Evolutionary conservation across 2,329 filamentous ascomycete genomes (phyloP).

Genomic region (Pseudogymnoascus sp.): DNA sequence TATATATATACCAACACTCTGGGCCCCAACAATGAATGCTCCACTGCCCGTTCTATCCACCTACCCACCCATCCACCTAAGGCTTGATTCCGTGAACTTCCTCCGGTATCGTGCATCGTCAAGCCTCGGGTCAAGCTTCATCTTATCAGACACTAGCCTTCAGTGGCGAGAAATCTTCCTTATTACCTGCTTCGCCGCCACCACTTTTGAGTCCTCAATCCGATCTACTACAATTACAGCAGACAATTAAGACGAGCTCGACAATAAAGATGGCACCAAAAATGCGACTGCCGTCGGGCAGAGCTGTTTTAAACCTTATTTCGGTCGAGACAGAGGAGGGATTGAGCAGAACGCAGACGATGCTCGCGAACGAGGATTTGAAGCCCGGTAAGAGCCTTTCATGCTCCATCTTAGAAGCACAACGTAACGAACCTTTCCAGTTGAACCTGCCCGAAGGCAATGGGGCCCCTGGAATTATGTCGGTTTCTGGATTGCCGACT

Average conservation of each 20-base stretch:
- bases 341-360: slow-evolving; percentile 68
- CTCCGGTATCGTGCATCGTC: background rate
- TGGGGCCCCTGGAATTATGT: slow-evolving; percentile 88
- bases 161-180: background rate
- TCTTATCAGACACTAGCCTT: background rate
- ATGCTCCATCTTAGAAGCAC: slow-evolving; percentile 12
- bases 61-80: background rate
- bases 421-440: slow-evolving; percentile 34
- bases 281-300: background rate
- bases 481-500: slow-evolving; percentile 78
- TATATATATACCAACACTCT: background rate
- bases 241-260: background rate
- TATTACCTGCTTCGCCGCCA: background rate
- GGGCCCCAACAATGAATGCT: background rate
- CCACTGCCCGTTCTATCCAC: background rate
- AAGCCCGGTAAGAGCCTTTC: slow-evolving; percentile 43
- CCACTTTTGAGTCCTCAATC: background rate
- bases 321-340: slow-evolving; percentile 69
- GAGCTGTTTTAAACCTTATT: slow-evolving; percentile 29
- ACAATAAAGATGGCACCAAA: background rate
- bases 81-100: background rate
- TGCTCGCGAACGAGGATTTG: slow-evolving; percentile 78
- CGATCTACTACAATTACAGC: background rate
- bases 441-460: slow-evolving; percentile 70
- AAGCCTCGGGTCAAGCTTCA: background rate